Evolutionary conservation across 352 stramenopile genomes (phyloP).

Genomic region (Phytopythium aichiense): DNA sequence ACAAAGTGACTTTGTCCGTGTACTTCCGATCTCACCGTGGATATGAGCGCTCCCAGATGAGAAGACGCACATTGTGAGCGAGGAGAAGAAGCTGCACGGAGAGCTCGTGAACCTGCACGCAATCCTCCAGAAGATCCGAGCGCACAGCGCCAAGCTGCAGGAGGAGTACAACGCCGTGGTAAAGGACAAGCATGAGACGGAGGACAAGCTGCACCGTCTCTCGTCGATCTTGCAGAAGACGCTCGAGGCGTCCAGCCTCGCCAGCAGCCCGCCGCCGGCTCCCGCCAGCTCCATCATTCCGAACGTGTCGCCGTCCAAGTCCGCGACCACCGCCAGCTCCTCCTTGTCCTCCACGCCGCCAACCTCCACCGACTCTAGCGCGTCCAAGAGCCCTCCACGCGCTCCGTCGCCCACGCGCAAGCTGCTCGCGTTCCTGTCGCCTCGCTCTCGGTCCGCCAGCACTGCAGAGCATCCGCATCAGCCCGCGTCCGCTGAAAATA

Average conservation of each 20-base stretch:
- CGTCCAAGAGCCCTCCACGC: background rate
- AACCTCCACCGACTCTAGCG: background rate
- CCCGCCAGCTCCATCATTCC: slow-evolving; percentile 13
- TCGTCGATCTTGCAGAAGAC: slow-evolving; percentile 50
- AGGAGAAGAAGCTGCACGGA: slow-evolving; percentile 52
- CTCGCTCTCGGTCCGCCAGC: background rate
- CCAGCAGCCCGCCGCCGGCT: slow-evolving; percentile 4
- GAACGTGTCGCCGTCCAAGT: slow-evolving; percentile 6
- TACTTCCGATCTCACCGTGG: background rate
- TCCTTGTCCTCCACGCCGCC: slow-evolving; percentile 1
- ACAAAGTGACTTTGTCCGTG: background rate
- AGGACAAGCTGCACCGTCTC: slow-evolving; percentile 50
- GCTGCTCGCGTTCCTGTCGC: slow-evolving; percentile 5
- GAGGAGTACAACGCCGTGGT: slow-evolving; percentile 42
- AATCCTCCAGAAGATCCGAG: slow-evolving; percentile 27
- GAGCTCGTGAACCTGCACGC: slow-evolving; percentile 38
- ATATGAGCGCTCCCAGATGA: slow-evolving; percentile 27
- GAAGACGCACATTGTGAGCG: slow-evolving; percentile 34
- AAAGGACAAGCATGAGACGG: slow-evolving; percentile 44
- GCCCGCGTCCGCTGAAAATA: slow-evolving; percentile 3
- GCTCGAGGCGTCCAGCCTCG: slow-evolving; percentile 14
- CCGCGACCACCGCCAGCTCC: background rate
- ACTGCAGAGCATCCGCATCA: background rate
- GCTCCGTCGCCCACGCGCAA: slow-evolving; percentile 4
- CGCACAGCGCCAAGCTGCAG: slow-evolving; percentile 39